Percentiles rank a stretch among this genome's conserved stretches.
Conservation (phyloP, 2,329 filamentous ascomycete species). For the Zalaria obscura region DNA sequence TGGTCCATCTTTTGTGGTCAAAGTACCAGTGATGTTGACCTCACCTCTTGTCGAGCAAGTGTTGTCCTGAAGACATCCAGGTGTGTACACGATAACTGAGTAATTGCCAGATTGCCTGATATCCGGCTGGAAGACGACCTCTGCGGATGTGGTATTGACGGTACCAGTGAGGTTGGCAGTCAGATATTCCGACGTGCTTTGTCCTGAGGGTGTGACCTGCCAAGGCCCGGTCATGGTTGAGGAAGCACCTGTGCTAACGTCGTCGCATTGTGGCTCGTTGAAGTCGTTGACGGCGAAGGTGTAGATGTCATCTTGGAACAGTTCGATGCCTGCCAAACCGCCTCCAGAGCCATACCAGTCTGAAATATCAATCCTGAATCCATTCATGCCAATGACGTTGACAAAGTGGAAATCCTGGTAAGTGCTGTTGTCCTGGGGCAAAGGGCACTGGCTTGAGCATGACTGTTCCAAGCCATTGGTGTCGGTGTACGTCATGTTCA, state of each 20-base stretch:
- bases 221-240: constrained; percentile 63
- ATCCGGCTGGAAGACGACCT: constrained; percentile 69
- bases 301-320: constrained; percentile 58
- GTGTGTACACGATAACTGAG: constrained; percentile 79
- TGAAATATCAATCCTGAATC: constrained; percentile 72
- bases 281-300: constrained; percentile 75
- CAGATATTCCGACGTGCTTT: constrained; percentile 65
- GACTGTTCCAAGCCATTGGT: constrained; percentile 47
- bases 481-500: constrained; percentile 92
- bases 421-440: constrained; percentile 51
- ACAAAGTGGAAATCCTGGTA: constrained; percentile 91
- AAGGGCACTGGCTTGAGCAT: constrained; percentile 75
- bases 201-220: constrained; percentile 50
- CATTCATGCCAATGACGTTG: constrained; percentile 74
- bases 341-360: constrained; percentile 78
- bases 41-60: constrained; percentile 64
- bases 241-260: constrained; percentile 45
- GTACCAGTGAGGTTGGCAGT: constrained; percentile 42
- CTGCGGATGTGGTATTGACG: constrained; percentile 41
- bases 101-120: constrained; percentile 86
- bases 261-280: constrained; percentile 74
- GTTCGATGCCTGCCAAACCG: constrained; percentile 71
- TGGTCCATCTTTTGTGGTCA: constrained; percentile 36
- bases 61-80: constrained; percentile 70
- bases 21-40: constrained; percentile 65